Conservation (phyloP, 495 filamentous ascomycete species). For the Glutinoglossum americanum region DNA sequence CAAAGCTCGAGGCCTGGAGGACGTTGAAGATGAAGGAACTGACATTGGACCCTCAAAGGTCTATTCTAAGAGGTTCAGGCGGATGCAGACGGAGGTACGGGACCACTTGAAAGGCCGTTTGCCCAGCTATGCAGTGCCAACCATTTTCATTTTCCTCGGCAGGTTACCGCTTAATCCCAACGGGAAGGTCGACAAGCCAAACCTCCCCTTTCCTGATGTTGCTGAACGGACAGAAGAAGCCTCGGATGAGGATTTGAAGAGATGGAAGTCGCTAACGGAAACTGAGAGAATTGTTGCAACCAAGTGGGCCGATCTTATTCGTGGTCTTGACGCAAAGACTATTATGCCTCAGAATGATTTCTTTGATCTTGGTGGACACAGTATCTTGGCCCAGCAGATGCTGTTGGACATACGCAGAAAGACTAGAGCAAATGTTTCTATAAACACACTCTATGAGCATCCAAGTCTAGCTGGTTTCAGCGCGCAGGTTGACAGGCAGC, state of each 20-base stretch:
- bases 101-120: conserved; percentile 55
- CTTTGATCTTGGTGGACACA: conserved; percentile 79
- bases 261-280: conserved; percentile 16
- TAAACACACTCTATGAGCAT: conserved; percentile 55
- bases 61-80: conserved; percentile 38
- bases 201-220: conserved; percentile 75
- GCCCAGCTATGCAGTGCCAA: conserved; percentile 63
- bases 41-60: conserved; percentile 26
- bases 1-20: conserved; percentile 28
- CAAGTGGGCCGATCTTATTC: conserved; percentile 41
- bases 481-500: not conserved
- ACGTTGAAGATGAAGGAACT: conserved; percentile 23
- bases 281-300: conserved; percentile 46
- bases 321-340: conserved; percentile 26
- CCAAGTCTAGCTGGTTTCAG: conserved; percentile 33
- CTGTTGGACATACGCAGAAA: conserved; percentile 47
- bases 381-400: conserved; percentile 71
- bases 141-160: conserved; percentile 54
- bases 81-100: conserved; percentile 51
- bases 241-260: conserved; percentile 2
- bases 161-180: conserved; percentile 84
- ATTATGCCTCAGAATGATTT: conserved; percentile 49
- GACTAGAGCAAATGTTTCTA: conserved; percentile 43
- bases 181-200: conserved; percentile 81
- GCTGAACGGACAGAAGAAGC: conserved; percentile 29